Evolutionary conservation across 768 basidiomycete genomes (phyloP).

Genomic region (Clathrus columnatus): DNA sequence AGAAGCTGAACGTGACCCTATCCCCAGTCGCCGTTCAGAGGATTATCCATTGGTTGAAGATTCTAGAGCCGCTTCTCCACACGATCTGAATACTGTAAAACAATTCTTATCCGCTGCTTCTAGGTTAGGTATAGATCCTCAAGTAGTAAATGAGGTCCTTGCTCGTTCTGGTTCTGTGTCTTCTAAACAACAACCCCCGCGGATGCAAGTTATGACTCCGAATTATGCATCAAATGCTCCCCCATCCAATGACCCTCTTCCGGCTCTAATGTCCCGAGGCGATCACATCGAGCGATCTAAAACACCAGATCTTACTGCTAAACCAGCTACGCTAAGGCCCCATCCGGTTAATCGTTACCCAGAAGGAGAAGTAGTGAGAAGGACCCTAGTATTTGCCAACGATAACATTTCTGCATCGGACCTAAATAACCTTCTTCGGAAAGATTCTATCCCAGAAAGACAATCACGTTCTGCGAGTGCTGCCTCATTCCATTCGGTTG

Average conservation of each 20-base stretch:
- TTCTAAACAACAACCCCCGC: conserved; percentile 25
- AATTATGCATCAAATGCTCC: conserved; percentile 22
- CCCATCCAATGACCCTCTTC: background rate
- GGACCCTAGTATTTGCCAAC: conserved; percentile 65
- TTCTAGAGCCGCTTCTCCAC: conserved; percentile 17
- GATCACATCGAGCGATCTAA: background rate
- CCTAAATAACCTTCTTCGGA: conserved; percentile 44
- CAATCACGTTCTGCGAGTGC: conserved; percentile 58
- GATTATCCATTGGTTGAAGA: conserved; percentile 19
- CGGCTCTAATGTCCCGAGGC: background rate
- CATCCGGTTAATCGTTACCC: conserved; percentile 2
- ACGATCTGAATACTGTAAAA: conserved; percentile 48
- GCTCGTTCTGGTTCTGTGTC: conserved; percentile 62
- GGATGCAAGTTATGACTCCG: conserved; percentile 13
- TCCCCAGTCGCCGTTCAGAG: conserved; percentile 28
- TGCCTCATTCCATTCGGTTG: conserved; percentile 46
- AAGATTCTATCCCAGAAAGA: conserved; percentile 36
- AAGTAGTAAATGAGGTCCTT: conserved; percentile 59
- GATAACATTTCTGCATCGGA: conserved; percentile 42
- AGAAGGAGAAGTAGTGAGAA: conserved; percentile 42
- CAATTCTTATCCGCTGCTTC: conserved; percentile 71
- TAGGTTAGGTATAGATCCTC: conserved; percentile 67
- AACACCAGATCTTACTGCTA: background rate
- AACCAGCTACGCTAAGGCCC: conserved; percentile 1
- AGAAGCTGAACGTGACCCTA: conserved; percentile 6